Base-by-base conservation (phyloP, 225 moss, liverwort and hornwort species). In the Bryoerythrophyllum caledonicum region DNA sequence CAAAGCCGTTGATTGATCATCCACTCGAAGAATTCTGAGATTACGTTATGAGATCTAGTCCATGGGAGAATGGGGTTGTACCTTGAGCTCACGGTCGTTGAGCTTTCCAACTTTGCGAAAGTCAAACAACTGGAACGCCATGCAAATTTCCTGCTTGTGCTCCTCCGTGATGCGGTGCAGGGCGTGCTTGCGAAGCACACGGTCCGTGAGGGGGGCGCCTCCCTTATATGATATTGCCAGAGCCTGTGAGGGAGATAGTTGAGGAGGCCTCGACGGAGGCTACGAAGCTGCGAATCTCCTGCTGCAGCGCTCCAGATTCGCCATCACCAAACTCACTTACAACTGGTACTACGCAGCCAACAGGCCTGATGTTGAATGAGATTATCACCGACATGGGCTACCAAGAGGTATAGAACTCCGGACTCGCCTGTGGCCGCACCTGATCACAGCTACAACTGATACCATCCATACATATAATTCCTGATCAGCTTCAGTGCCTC, bases 81-180 rank as follows among this genome's bases (percentile, higher is more conserved):
- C 93, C 78, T 91, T 91, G 49, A 93, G 80, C 76, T 93, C 91
- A 40, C 83, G 66, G 55, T 78, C 81, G 71, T 84, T 87, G 38
- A 86, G 88, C 76, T 90, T 91, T 24, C 93, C 89, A 2, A 80
- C 43, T 80, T 90, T 91, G 28, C 80, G 79, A 0, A 86, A 86
- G 63, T 90, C 93, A 66, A 91, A 93, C 14, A 91, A 12, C 67
- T 93, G 88, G 41, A 93, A 93, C 0, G 89, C 70, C 86, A 93
- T 87, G 40, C 72, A 76, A 8, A 90, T 86, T 70, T 86, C 86
- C 68, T 90, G 85, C 51, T 76, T 90, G 21, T 91, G 89, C 21
- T 91, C 87, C 41, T 86, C 86, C 5, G 73, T 85, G 35, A 93
- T 85, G 49, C 79, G 83, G 20, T 74, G 66, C 71, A 74, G 63